A percentile compares a stretch with the other conserved stretches of the same genome.
Evolutionary conservation across 495 filamentous ascomycete genomes (phyloP).

Genomic region (Neurospora africana): DNA sequence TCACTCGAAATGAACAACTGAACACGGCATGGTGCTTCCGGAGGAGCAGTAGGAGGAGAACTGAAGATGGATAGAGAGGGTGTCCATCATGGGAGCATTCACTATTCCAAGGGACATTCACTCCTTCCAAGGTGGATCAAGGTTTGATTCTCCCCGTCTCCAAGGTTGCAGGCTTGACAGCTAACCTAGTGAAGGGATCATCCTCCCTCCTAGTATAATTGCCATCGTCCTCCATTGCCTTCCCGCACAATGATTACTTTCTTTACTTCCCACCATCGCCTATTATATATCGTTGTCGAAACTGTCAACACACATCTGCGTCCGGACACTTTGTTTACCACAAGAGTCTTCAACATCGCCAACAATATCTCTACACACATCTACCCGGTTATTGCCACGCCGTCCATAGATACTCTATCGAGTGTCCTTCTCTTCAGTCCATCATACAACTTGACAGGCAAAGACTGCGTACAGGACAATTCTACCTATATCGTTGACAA

Average conservation of each 20-base stretch:
- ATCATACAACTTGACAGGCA: accelerated
- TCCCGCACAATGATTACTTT: background rate
- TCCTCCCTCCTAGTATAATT: background rate
- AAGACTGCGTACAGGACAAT: background rate
- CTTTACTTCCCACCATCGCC: background rate
- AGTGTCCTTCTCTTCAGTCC: background rate
- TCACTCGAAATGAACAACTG: no score
- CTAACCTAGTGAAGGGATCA: background rate
- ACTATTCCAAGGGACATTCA: background rate
- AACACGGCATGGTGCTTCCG: no score
- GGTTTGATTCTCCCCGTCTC: background rate
- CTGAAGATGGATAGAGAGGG: no score
- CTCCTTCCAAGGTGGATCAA: background rate
- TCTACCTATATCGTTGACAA: background rate
- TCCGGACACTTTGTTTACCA: background rate
- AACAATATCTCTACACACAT: background rate
- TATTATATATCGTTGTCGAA: background rate
- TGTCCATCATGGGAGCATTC: background rate
- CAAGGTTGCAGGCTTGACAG: background rate
- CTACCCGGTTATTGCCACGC: background rate
- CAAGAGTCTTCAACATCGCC: background rate
- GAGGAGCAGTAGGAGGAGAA: no score
- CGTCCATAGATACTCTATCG: background rate
- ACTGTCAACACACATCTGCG: background rate
- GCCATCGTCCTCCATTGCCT: background rate